Base-by-base conservation (phyloP, 2,329 filamentous ascomycete species). In the Chalaropsis thielavioides region DNA sequence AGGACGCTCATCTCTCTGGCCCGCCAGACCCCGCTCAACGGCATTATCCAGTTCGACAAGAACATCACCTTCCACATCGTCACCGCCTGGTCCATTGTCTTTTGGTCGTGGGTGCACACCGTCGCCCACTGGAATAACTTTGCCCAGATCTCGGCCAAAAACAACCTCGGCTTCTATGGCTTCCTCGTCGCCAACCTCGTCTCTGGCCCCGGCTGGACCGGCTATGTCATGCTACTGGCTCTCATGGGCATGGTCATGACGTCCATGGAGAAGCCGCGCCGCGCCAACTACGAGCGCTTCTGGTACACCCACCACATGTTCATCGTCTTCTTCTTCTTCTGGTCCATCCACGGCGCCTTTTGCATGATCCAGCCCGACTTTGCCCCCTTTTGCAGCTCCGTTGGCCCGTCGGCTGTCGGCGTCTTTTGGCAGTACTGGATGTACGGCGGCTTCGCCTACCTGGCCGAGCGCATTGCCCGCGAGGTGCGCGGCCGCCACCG, bases 391-490 rank as follows among this genome's bases (percentile, higher is more conserved):
- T 92, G 89, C 75, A 80, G 83, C 65, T 85, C 86, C 66, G 78
- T 89, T 67, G 84, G 84, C 68, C 78, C 81, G 10, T 79, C 81
- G 31, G 83, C 84, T 38, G 79, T 86, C 68, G 89, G 89, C 71
- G 88, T 92, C 64, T 94, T 95, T 74, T 94, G 88, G 87, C 86
- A 92, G 76, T 94, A 89, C 77, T 94, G 89, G 89, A 86, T 90
- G 81, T 90, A 89, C 72, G 87, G 89, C 62, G 90, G 88, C 68
- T 88, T 89, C 72, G 79, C 86, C 67, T 95, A 94, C 73, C 80
- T 95, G 43, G 81, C 83, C n/a, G 90, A 95, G 76, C 81, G 89
- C 68, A 79, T 92, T 66, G 84, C 88, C 22, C 84, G 89, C 68
- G 90, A 94, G 75, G 77, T 92, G 49, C 85, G 89, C 63, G 89